phyloP scores from a whole-genome alignment of 1,284 basidiomycete genomes.

The Phlebopus sp. region DNA sequence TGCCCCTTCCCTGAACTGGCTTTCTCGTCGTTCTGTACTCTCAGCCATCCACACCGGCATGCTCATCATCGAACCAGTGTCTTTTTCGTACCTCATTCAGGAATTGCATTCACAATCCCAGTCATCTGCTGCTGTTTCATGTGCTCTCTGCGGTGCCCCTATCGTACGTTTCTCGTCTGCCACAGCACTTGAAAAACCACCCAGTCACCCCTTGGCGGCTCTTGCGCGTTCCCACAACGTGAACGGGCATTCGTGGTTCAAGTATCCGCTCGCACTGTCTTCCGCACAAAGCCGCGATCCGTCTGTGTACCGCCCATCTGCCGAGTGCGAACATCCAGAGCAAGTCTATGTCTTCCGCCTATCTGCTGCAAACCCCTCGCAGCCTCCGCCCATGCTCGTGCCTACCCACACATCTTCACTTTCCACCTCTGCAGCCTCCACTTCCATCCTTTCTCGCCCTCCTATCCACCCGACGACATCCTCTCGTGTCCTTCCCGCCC shows the following conservation, averaged over 20 bases:
- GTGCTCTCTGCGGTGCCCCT: constrained; percentile 75
- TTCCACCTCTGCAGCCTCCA: constrained; percentile 15
- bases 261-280: constrained; percentile 42
- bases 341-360: constrained; percentile 64
- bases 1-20: constrained; percentile 93
- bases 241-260: constrained; percentile 53
- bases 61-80: constrained; percentile 86
- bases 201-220: constrained; percentile 15
- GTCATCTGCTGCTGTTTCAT: constrained; percentile 43
- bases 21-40: constrained; percentile 84
- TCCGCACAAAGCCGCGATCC: constrained; percentile 25
- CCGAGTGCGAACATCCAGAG: constrained; percentile 33
- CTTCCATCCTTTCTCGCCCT: constrained; percentile 23
- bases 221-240: constrained; percentile 19
- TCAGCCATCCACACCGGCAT: constrained; percentile 87
- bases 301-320: constrained; percentile 28
- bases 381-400: constrained; percentile 27
- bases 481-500: constrained; percentile 21
- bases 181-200: constrained; percentile 17
- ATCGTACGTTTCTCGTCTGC: constrained; percentile 35
- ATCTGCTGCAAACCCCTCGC: constrained; percentile 30
- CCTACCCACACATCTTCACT: constrained; percentile 20
- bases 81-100: constrained; percentile 49
- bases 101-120: constrained; percentile 37
- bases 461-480: constrained; percentile 22